Evolutionary conservation across 2,329 filamentous ascomycete species (phyloP), one percentile per base, ranked within the genome.

Genomic region (Penicillium sp.): DNA sequence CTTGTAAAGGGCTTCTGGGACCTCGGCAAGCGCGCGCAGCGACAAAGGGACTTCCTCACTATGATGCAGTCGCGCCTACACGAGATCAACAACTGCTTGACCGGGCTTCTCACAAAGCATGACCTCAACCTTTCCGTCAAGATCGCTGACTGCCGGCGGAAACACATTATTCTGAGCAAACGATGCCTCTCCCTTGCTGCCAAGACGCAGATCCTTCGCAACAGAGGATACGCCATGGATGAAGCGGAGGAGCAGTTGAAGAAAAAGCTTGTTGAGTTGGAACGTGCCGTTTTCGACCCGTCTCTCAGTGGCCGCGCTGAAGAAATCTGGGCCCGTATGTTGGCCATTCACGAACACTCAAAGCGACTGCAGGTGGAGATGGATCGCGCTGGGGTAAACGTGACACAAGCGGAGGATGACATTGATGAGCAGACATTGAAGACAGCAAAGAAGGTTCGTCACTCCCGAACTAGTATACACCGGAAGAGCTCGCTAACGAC

Each of bases 301-400:
- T 79, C 81, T 5, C 76, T 87, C 46, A 79, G 79, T 44, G 85
- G 84, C 5, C 75, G 84, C 23, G 82, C 82, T 57, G 85, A 88
- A 68, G 85, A 87, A 71, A 84, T 87, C 55, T 88, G 85, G 85
- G 85, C 85, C 31, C 76, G 85, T 39, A 86, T 88, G 84, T 78
- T 86, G 47, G 81, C 81, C 8, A 80, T 87, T 52, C 76, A 84
- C 54, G 84, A 87, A 66, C 76, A 84, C 53, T 81, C 82, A 46
- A 80, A 81, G 65, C 79, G 82, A 65, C 68, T 88, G 55, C 83
- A 87, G 64, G 75, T 78, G 59, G 85, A 87, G 71, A 81, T 84
- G 55, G 84, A 86, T 68, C 80, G 79, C 68, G 71, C 83, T 48
- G 84, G 82, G 1, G 65, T 70, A 44, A 68, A 67, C 27, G 61